Evolutionary conservation across 2,329 filamentous ascomycete species (phyloP), one percentile per base, ranked within the genome.

Genomic region (Alternaria postmessia): DNA sequence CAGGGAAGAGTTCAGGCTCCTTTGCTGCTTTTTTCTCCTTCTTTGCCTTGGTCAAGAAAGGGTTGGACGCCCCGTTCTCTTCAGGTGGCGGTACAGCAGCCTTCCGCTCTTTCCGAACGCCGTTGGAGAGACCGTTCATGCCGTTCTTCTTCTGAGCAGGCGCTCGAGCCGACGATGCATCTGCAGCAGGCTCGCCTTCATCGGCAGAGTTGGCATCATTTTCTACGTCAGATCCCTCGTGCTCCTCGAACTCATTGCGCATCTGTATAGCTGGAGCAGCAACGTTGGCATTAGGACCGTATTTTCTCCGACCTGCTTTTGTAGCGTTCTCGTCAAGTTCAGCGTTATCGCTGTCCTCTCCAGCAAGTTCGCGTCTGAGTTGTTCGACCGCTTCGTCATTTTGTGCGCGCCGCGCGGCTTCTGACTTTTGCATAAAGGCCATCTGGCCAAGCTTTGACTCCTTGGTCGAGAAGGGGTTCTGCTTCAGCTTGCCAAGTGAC

Each of bases 381-480:
- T 67, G 66, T 54, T 78, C 75, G 34, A 81, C 71, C 32, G 92
- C 87, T 57, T 91, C 90, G 69, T 97, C 92, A 68, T 98, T 97
- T 58, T 88, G 86, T 64, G 90, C 87, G 77, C 90, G 93, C 71
- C 88, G 88, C 38, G 88, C 85, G 28, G 90, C 91, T 72, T 97
- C 94, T 1, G 93, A 92, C 67, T 90, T 93, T 71, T 90, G 88
- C 95, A 99, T 98, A 76, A 99, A 99, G 62, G 92, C 92, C 90
- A 99, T 93, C 52, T 87, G 86, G 78, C 92, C 88, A 7, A 99
- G 81, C 69, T 88, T 90, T 14, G 89, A 89, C 38, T 72, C 62
- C 20, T 87, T 87, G 5, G 88, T 88, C 1, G 86, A 87, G 51
- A 75, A 76, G 42, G 87, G 88, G 57, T 79, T 78, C 32, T 76